Conservation (phyloP, 2,329 filamentous ascomycete genomes). For the Ascochyta viciae-villosae region DNA sequence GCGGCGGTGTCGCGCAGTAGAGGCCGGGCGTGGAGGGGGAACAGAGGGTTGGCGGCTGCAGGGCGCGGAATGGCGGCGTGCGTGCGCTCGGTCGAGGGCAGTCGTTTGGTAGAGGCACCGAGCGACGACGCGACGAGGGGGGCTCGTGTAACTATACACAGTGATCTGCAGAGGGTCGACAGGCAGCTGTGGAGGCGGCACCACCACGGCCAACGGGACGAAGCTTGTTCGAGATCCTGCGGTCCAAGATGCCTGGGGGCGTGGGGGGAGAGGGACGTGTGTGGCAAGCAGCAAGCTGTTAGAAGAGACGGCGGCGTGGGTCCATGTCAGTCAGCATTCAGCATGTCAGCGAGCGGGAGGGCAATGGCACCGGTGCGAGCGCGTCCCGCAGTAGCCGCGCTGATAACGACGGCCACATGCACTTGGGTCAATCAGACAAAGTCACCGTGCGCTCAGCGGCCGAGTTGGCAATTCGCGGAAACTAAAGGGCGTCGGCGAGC, state of each 20-base stretch:
- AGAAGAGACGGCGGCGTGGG: slow-evolving; percentile 5
- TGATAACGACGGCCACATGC: slow-evolving; percentile 1
- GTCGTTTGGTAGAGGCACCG: background rate
- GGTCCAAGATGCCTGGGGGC: background rate
- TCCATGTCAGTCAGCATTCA: background rate
- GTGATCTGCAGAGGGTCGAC: slow-evolving; percentile 11
- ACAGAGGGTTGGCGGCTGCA: background rate
- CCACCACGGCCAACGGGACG: slow-evolving; percentile 5
- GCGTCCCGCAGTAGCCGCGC: slow-evolving; percentile 13
- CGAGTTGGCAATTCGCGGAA: too few relatives aligned
- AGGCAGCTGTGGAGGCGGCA: slow-evolving; percentile 8
- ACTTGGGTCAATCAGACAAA: background rate
- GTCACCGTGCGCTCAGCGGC: background rate
- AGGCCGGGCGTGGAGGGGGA: background rate
- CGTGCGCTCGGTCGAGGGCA: background rate
- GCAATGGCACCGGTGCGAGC: slow-evolving; percentile 2
- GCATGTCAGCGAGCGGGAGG: slow-evolving; percentile 11
- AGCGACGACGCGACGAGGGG: slow-evolving; percentile 6
- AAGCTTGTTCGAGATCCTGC: slow-evolving; percentile 5
- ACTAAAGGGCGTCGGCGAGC: too few relatives aligned
- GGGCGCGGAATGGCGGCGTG: background rate
- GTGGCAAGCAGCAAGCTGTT: background rate
- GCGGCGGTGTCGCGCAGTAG: too few relatives aligned
- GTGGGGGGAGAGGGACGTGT: slow-evolving; percentile 3
- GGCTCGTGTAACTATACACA: slow-evolving; percentile 12